Percentiles rank a stretch among this genome's conserved stretches.
Evolutionary conservation across 805 yeast species (phyloP).

Genomic region (Ogataea paraovalis): DNA sequence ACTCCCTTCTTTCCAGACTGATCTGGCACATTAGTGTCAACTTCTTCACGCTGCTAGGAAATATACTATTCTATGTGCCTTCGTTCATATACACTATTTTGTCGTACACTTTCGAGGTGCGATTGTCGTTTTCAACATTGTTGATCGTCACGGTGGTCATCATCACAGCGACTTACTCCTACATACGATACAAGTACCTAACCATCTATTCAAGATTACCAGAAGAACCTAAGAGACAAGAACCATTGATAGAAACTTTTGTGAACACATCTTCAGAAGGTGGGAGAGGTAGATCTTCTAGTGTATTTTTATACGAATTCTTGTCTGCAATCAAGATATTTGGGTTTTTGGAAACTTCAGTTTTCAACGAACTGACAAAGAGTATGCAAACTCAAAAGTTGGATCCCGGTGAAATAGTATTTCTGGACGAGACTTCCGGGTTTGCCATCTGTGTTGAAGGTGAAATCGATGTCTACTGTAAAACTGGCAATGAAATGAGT

Average conservation of each 20-base stretch:
- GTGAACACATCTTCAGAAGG: slow-evolving; percentile 35
- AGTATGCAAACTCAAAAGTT: slow-evolving; percentile 86
- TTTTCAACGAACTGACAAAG: slow-evolving; percentile 88
- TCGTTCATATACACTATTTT: slow-evolving; percentile 26
- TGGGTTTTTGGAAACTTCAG: slow-evolving; percentile 87
- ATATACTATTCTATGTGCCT: slow-evolving; percentile 18
- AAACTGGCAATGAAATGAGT: slow-evolving; percentile 35
- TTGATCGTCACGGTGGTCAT: slow-evolving; percentile 31
- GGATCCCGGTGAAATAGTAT: slow-evolving; percentile 69
- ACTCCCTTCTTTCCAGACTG: slow-evolving; percentile 7
- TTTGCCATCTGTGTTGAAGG: slow-evolving; percentile 94
- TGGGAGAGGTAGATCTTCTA: slow-evolving; percentile 8
- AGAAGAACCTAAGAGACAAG: slow-evolving; percentile 39
- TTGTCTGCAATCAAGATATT: slow-evolving; percentile 87
- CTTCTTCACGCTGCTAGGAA: slow-evolving; percentile 11
- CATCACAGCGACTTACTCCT: slow-evolving; percentile 36
- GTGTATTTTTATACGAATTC: slow-evolving; percentile 74
- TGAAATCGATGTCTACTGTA: slow-evolving; percentile 70
- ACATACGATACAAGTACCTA: slow-evolving; percentile 59
- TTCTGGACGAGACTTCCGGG: slow-evolving; percentile 65
- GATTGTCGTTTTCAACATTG: slow-evolving; percentile 48
- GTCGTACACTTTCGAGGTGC: slow-evolving; percentile 45
- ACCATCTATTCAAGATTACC: slow-evolving; percentile 60
- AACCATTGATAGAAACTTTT: slow-evolving; percentile 45
- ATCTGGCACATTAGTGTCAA: slow-evolving; percentile 19